A percentile compares a stretch with the other conserved stretches of the same genome.
Evolutionary conservation across 352 stramenopile genomes (phyloP).

Genomic region (Phytophthora idaei): DNA sequence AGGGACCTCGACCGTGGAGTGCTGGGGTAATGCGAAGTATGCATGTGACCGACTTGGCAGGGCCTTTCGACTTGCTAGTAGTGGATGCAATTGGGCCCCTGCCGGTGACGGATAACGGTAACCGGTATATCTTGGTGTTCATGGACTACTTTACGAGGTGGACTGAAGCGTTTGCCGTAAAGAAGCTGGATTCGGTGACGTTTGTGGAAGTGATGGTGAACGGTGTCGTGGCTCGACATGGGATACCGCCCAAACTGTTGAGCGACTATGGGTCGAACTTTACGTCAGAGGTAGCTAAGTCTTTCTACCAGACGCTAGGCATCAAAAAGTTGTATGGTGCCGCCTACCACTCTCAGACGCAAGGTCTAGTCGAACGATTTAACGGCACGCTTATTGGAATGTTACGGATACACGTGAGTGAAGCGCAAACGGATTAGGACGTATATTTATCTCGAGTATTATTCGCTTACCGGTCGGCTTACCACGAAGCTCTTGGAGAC

Average conservation of each 20-base stretch:
- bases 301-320: background rate
- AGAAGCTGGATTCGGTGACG: background rate
- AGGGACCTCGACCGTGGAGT: background rate
- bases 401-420: conserved; percentile 5
- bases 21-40: background rate
- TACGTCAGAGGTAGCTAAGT: background rate
- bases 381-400: conserved; percentile 9
- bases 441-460: conserved; percentile 4
- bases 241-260: background rate
- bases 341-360: background rate
- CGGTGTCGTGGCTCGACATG: background rate
- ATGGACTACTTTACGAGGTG: background rate
- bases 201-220: background rate
- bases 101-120: background rate
- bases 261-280: conserved; percentile 10
- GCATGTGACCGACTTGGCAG: background rate
- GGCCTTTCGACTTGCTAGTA: background rate
- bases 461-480: conserved; percentile 1
- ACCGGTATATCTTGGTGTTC: background rate
- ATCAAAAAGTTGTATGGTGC: background rate
- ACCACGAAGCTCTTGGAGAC: no score
- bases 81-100: conserved; percentile 3
- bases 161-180: background rate
- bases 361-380: background rate
- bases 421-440: conserved; percentile 11